Evolutionary conservation across 768 basidiomycete species (phyloP).

Genomic region (Suillus tomentosus): DNA sequence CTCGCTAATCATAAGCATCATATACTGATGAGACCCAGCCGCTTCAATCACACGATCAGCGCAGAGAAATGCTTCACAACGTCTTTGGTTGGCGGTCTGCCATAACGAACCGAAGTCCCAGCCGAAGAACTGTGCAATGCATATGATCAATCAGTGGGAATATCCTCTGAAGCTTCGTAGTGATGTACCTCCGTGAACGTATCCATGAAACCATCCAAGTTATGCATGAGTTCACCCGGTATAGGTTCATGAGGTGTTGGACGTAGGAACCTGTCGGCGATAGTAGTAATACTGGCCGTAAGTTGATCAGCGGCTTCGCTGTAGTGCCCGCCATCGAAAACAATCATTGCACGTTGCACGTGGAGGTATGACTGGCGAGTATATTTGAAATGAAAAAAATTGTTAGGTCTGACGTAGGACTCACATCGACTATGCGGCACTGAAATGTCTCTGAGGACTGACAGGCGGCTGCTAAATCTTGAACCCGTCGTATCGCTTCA

Average conservation of each 20-base stretch:
- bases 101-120: not conserved
- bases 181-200: not conserved
- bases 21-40: not conserved
- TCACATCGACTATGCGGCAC: not conserved
- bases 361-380: not conserved
- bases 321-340: not conserved
- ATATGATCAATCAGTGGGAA: not conserved
- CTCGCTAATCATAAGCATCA: not conserved
- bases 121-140: not conserved
- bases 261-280: not conserved
- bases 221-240: no score
- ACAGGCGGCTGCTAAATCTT: not conserved
- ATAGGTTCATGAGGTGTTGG: no score
- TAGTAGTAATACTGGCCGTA: not conserved
- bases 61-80: not conserved
- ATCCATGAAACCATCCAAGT: not conserved
- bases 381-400: not conserved
- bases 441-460: not conserved
- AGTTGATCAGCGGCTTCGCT: slow-evolving; percentile 3
- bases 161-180: not conserved
- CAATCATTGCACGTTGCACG: not conserved
- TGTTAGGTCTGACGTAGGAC: not conserved
- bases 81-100: not conserved
- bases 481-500: not conserved
- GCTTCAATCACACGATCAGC: not conserved